A percentile compares a stretch with the other conserved stretches of the same genome.
phyloP scores from a whole-genome alignment of 352 stramenopile species.

The Phytophthora sp. region DNA sequence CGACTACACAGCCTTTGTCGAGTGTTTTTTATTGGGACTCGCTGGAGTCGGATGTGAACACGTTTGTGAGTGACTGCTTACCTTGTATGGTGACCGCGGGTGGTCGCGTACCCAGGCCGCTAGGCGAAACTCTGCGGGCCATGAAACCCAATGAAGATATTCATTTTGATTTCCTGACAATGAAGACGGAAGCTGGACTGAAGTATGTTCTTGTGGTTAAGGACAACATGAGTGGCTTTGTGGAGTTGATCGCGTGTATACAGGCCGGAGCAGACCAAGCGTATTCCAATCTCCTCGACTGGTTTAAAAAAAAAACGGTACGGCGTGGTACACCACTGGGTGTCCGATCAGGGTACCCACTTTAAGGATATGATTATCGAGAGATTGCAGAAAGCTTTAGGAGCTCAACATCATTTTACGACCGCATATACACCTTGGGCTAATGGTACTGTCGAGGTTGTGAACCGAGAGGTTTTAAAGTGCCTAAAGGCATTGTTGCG shows the following conservation, averaged over 20 bases:
- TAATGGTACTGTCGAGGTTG: constrained; percentile 38
- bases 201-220: not conserved
- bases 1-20: too few species aligned
- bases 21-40: too few species aligned
- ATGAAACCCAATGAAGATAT: not conserved
- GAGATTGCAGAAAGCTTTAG: not conserved
- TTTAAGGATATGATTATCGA: not conserved
- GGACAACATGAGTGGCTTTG: not conserved
- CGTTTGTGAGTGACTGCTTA: too few species aligned
- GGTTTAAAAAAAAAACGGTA: constrained; percentile 13
- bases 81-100: not conserved
- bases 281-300: constrained; percentile 11
- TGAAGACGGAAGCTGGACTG: not conserved
- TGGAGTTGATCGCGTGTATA: not conserved
- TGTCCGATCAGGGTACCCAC: not conserved
- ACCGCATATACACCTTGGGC: constrained; percentile 5
- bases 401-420: constrained; percentile 5
- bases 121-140: not conserved
- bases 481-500: not conserved
- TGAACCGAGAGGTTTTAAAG: constrained; percentile 35
- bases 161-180: not conserved
- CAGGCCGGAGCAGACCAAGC: not conserved
- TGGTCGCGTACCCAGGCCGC: not conserved
- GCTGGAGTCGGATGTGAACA: too few species aligned
- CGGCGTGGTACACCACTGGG: not conserved